Evolutionary conservation across 2,329 filamentous ascomycete species (phyloP), one percentile per base, ranked within the genome.

Genomic region (Hypoxylon rubiginosum): DNA sequence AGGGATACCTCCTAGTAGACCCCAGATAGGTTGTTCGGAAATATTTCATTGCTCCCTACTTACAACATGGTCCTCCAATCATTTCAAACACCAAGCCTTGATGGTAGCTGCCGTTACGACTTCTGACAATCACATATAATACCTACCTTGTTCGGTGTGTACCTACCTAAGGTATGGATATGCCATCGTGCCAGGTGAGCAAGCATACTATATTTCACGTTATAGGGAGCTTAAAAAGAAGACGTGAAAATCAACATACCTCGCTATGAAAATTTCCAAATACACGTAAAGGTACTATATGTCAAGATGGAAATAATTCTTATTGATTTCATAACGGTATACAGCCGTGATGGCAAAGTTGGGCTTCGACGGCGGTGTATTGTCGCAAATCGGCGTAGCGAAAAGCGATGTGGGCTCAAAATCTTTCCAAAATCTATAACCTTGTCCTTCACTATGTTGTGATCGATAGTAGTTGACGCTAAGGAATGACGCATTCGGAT

Each of bases 401-500:
- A 43, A 21, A 43, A 43, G 6, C 3, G 39, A 19, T 19, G 17
- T 21, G 19, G 39, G 5, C 13, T 15, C 34, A 7, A 39, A 39
- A 17, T 0, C 3, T 43, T 11, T 21, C 39, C n/a, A 8, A 17
- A 43, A 21, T 19, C n/a, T 21, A 4, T 43, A 43, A 21, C 3
- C 13, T 36, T 19, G 17, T 1, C 41, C 28, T 28, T 45, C 48
- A n/a, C 19, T 6, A 49, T 58, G 34, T 52, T 39, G 39, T n/a
- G 34, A 39, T 13, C 11, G 32, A 45, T 43, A 28, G 24, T 15
- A 32, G 17, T 49, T 30, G 52, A 26, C 24, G 11, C 21, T 10
- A 13, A 17, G 32, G 21, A 34, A 55, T 62, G 49, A 53, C 54
- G 62, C 48, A 60, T n/a, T 48, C 24, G 34, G 15, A 58, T 41